Base-by-base conservation (phyloP, 257 asterid genomes). In the Ballota nigra region DNA sequence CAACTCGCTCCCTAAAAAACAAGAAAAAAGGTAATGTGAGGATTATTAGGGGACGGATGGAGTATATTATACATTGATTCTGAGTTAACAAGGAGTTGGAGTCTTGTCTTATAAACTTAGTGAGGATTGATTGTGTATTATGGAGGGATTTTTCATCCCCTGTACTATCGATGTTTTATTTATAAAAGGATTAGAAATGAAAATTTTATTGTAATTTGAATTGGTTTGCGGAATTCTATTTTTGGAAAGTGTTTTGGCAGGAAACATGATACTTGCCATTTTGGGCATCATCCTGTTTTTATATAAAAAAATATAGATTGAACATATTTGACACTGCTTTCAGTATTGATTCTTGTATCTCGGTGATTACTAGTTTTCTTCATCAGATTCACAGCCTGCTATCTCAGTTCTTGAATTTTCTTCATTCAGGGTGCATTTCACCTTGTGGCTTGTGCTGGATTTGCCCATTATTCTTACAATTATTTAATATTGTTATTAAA, bases 401-500 rank as follows among this genome's bases (percentile, higher is more conserved):
- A 52, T 79, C 72, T 63, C 53, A 13, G 49, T 63, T 74, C 66
- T 71, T 24, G 34, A 22, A 24, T 41, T 60, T 67, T 71, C 68
- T 13, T 28, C 64, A 55, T 8, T 40, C 47, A 18, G 29, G 15
- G 4, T 55, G 62, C 38, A 43, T 72, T 41, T 31, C 12, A 7
- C 34, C 18, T 49, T 64, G 36, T 43, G 45, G 22, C 51, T 63
- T 56, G 51, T 66, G 63, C 31, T 55, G 36, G n/a, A 53, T 69
- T 78, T 33, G 23, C 55, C 4, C 28, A 59, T 61, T 41, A 13
- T 52, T 79, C 52, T 18, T 73, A 56, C 26, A 55, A 34, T 49
- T 66, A 63, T 36, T 1, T 23, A 4, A 51, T 53, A 60, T 19
- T 62, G 60, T 29, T 64, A 4, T 64, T 24, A 18, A 26, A 57